Percentiles rank a stretch among this genome's conserved stretches.
Conservation (phyloP, 2,329 filamentous ascomycete species). For the Paracamarosporium sp. region DNA sequence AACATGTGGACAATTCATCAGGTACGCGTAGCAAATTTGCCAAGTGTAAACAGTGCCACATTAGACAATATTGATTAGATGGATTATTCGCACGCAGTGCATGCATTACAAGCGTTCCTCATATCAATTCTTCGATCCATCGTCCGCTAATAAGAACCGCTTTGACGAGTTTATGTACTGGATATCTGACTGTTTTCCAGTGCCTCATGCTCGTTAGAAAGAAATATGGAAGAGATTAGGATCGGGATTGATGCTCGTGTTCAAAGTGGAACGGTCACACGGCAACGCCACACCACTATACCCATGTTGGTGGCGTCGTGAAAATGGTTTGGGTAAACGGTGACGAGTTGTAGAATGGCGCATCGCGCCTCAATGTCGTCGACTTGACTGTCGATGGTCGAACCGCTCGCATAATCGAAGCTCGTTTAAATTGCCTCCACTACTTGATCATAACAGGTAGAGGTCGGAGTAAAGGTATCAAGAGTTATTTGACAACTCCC, state of each 20-base stretch:
- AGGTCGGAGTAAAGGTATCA: constrained; percentile 1
- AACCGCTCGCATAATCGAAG: background rate
- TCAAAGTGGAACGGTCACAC: background rate
- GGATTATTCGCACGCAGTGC: background rate
- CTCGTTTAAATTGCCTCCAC: constrained; percentile 32
- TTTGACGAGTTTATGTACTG: background rate
- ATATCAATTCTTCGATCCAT: background rate
- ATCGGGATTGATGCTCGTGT: background rate
- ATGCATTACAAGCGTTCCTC: background rate
- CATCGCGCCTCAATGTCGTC: background rate
- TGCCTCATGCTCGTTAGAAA: background rate
- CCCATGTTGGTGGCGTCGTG: constrained; percentile 3
- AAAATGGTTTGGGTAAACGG: background rate
- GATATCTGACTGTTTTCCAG: background rate
- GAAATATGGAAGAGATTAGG: background rate
- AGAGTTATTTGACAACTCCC: background rate
- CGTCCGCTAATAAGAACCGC: background rate
- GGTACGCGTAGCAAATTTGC: too few species aligned
- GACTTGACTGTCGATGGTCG: background rate
- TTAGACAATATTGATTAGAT: background rate
- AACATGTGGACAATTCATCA: background rate
- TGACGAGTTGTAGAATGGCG: constrained; percentile 1
- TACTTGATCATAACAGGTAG: constrained; percentile 32
- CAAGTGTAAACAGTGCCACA: background rate
- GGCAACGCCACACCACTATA: constrained; percentile 1